Percentiles rank a stretch among this genome's conserved stretches.
phyloP scores from a whole-genome alignment of 257 asterid genomes.

The Nicotiana sylvestris region DNA sequence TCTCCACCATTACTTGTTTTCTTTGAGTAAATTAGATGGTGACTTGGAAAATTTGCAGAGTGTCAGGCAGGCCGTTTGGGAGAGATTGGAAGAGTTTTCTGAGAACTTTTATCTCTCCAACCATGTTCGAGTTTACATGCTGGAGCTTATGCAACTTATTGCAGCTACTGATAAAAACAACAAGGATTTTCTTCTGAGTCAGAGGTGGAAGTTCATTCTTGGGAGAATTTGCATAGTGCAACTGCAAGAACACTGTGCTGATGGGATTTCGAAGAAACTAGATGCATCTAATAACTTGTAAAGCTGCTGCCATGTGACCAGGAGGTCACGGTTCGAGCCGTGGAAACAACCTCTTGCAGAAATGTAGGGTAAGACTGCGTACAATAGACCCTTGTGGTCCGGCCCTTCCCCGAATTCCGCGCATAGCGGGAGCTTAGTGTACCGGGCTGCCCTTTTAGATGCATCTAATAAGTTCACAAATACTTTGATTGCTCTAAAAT shows the following conservation, averaged over 20 bases:
- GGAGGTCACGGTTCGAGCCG: too few species aligned
- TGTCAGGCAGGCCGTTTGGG: constrained; percentile 75
- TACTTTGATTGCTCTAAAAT: constrained; percentile 84
- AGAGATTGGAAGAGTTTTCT: constrained; percentile 60
- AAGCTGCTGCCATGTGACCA: too few species aligned
- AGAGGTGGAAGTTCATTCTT: constrained; percentile 47
- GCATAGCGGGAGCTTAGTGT: too few species aligned
- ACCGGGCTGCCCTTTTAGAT: too few species aligned
- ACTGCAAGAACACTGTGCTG: constrained; percentile 27
- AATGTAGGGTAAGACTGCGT: too few species aligned
- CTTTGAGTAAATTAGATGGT: constrained; percentile 79
- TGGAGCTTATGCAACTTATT: constrained; percentile 85
- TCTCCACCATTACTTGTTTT: constrained; percentile 50
- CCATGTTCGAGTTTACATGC: constrained; percentile 59
- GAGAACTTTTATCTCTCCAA: constrained; percentile 63
- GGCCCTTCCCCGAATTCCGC: too few species aligned
- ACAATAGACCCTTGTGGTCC: too few species aligned
- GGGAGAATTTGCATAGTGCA: constrained; percentile 53
- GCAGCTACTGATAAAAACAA: constrained; percentile 48
- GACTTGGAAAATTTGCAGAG: constrained; percentile 51
- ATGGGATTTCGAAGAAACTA: constrained; percentile 23
- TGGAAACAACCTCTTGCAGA: too few species aligned
- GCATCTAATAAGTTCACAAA: constrained; percentile 36
- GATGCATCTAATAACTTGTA: constrained; percentile 24
- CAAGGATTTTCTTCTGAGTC: constrained; percentile 35